Percentiles rank a stretch among this genome's conserved stretches.
These are phyloP conservation scores for Pyricularia pennisetigena DNA, from an alignment of 2,329 filamentous ascomycete genomes.

Conservation along the genomic window DNA sequence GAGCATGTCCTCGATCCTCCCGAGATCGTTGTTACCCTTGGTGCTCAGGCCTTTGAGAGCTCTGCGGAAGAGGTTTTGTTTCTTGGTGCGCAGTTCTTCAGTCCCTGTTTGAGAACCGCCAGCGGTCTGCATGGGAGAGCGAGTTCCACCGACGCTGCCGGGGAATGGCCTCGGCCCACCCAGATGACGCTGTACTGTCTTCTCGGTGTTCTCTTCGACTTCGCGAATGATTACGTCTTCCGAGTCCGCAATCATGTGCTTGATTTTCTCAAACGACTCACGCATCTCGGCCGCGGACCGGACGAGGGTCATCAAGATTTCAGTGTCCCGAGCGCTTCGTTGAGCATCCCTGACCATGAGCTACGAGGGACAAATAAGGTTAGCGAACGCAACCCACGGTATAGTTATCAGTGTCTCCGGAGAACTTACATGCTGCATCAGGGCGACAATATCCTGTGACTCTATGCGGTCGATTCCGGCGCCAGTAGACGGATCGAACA, in stretches of 20 bases:
- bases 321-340: conserved; percentile 89
- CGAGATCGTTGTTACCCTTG: conserved; percentile 80
- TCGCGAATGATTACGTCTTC: conserved; percentile 82
- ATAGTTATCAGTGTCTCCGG: neutral
- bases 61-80: conserved; percentile 85
- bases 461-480: conserved; percentile 85
- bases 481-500: conserved; percentile 85
- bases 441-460: conserved; percentile 88
- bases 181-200: conserved; percentile 71
- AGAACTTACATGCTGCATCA: conserved; percentile 82
- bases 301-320: conserved; percentile 90
- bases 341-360: conserved; percentile 95
- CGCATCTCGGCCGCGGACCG: conserved; percentile 94
- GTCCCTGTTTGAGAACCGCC: conserved; percentile 43
- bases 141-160: conserved; percentile 30
- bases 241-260: conserved; percentile 70
- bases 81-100: conserved; percentile 60
- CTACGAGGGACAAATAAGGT: conserved; percentile 22
- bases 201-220: conserved; percentile 80
- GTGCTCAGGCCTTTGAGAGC: conserved; percentile 85
- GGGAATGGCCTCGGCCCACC: conserved; percentile 82
- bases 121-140: conserved; percentile 44
- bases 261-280: conserved; percentile 91
- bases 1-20: conserved; percentile 84
- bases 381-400: neutral